Base-by-base conservation (phyloP, 176 grass and related monocot species). In the Zoysia japonica region DNA sequence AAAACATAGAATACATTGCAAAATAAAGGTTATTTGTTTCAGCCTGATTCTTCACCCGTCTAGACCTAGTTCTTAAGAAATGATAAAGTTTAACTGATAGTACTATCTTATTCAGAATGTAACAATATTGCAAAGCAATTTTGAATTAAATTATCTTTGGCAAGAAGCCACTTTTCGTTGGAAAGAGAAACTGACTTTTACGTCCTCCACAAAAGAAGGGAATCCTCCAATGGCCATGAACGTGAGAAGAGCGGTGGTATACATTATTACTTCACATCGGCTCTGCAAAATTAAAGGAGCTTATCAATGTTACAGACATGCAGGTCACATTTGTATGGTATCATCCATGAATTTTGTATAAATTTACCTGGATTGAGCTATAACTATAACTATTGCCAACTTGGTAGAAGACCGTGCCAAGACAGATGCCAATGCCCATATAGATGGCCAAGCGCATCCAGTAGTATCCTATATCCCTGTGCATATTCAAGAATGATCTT, bases 181-280 rank as follows among this genome's bases (percentile, higher is more conserved):
- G 37, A 47, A 47, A 55, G 13, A 71, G 28, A 65, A 81, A 40
- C 6, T 43, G 47, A 80, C 74, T 57, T 74, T 74, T 11, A 82
- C 20, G 28, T 86, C 74, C 47, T 90, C 74, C 17, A 85, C 72
- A 3, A 86, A 90, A 37, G 88, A 90, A 7, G 88, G 88, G 35
- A 89, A 90, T 64, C 88, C 88, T 79, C 83, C 83, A 47, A 86
- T 90, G 0, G 88, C 46, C 88, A 90, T 86, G 53, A 86, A 86
- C 11, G 83, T 86, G 37, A 90, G 41, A 68, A 86, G 74, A 35
- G 73, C 74, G 2, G 67, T 20, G 0, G 74, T 85, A 63, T 85
- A 86, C 88, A 90, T 90, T 50, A 86, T 76, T 20, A 86, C 61
- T 57, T 70, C 52, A 73, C 88, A 85, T 64, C 88, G 81, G 6